A percentile compares a stretch with the other conserved stretches of the same genome.
Evolutionary conservation across 768 basidiomycete species (phyloP).

Genomic region (Cubamyces sp.): DNA sequence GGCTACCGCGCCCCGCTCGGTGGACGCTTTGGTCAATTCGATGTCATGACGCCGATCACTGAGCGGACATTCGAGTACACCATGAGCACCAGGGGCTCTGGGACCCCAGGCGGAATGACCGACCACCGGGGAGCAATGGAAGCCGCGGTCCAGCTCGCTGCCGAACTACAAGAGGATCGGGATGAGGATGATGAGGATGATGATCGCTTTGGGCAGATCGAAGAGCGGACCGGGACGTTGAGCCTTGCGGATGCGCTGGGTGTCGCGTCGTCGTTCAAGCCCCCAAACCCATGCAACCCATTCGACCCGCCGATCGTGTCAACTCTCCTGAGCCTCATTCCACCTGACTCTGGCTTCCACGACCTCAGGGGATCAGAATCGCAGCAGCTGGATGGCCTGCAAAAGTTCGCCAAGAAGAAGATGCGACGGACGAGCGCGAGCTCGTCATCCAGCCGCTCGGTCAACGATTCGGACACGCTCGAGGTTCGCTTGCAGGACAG

Average conservation of each 20-base stretch:
- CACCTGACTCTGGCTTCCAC: constrained; percentile 61
- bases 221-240: constrained; percentile 65
- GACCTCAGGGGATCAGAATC: constrained; percentile 60
- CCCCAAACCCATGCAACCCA: constrained; percentile 89
- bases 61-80: constrained; percentile 92
- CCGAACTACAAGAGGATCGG: constrained; percentile 42
- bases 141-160: constrained; percentile 56
- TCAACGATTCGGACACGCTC: constrained; percentile 45
- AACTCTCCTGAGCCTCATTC: constrained; percentile 64
- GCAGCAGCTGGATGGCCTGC: constrained; percentile 65
- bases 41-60: constrained; percentile 97
- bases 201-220: constrained; percentile 38
- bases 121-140: constrained; percentile 46
- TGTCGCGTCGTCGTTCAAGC: constrained; percentile 64
- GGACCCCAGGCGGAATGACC: constrained; percentile 32
- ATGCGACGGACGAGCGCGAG: constrained; percentile 38
- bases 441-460: constrained; percentile 37
- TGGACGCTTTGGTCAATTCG: constrained; percentile 80
- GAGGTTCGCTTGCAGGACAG: constrained; percentile 64
- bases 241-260: constrained; percentile 68
- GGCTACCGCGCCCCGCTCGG: constrained; percentile 55
- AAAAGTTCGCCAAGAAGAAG: constrained; percentile 65
- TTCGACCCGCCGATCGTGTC: constrained; percentile 69
- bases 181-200: constrained; percentile 34
- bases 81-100: constrained; percentile 54